These are phyloP conservation scores for Kwoniella dendrophila DNA, from an alignment of 768 basidiomycete genomes.

Conservation along the genomic window DNA sequence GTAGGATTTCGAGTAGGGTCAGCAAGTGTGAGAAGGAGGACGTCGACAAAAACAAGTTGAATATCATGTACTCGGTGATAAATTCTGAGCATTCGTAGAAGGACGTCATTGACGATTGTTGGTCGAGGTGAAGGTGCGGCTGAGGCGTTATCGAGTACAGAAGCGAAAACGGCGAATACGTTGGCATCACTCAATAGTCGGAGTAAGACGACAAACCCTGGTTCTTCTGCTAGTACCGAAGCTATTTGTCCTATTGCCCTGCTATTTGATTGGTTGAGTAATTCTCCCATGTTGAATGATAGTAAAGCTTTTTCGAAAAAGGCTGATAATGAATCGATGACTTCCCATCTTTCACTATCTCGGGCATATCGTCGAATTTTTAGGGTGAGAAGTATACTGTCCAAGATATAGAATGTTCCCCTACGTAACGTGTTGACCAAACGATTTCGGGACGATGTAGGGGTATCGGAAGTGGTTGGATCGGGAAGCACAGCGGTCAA, in stretches of 20 bases:
- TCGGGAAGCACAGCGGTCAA: constrained; percentile 70
- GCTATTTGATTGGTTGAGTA: constrained; percentile 61
- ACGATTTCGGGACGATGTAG: constrained; percentile 58
- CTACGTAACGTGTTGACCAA: constrained; percentile 73
- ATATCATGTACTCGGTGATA: constrained; percentile 77
- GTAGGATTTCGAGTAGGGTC: constrained; percentile 57
- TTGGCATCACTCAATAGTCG: constrained; percentile 72
- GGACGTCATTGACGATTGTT: constrained; percentile 66
- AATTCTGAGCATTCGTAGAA: constrained; percentile 79
- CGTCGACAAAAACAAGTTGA: constrained; percentile 86
- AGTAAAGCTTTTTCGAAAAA: constrained; percentile 83
- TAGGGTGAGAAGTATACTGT: constrained; percentile 81
- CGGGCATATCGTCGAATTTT: constrained; percentile 72
- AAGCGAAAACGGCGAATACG: constrained; percentile 72
- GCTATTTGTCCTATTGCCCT: constrained; percentile 38
- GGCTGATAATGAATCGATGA: constrained; percentile 78
- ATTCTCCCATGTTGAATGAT: constrained; percentile 74
- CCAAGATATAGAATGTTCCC: constrained; percentile 81
- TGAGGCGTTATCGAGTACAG: constrained; percentile 78
- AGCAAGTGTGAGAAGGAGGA: constrained; percentile 74
- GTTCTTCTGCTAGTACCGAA: constrained; percentile 63
- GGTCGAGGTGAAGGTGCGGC: constrained; percentile 65
- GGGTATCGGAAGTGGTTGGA: constrained; percentile 9
- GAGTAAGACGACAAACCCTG: constrained; percentile 83
- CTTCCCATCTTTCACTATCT: constrained; percentile 78